phyloP scores from a whole-genome alignment of 2,329 filamentous ascomycete genomes.

The Arthroderma sp. region DNA sequence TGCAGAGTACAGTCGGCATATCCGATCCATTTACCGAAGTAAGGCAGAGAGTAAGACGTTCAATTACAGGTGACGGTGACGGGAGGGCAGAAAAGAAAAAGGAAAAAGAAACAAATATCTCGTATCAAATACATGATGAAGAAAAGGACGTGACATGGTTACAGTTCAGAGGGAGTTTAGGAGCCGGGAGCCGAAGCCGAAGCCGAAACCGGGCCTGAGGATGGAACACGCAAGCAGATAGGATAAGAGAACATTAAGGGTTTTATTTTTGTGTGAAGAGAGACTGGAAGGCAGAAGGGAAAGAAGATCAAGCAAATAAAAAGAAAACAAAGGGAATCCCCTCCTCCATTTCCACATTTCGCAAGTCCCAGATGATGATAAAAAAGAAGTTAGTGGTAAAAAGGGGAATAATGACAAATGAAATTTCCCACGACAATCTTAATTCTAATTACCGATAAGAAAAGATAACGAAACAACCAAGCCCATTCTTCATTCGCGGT shows the following conservation, averaged over 20 bases:
- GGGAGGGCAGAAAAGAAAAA: background rate
- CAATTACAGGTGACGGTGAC: background rate
- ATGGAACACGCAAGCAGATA: too few species aligned
- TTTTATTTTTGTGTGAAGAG: background rate
- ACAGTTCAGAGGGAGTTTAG: background rate
- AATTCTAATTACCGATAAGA: background rate
- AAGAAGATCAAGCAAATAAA: background rate
- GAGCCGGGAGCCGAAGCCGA: constrained; percentile 4
- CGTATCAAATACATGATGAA: constrained; percentile 4
- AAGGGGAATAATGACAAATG: constrained; percentile 12
- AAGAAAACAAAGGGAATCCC: background rate
- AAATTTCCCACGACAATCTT: constrained; percentile 9
- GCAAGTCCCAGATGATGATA: background rate
- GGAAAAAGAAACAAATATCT: constrained; percentile 5
- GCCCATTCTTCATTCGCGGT: background rate
- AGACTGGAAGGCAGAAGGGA: background rate
- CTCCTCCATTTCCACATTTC: background rate
- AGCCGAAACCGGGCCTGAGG: constrained; percentile 1
- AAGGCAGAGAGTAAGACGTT: background rate
- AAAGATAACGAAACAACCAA: constrained; percentile 1
- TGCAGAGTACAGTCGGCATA: background rate
- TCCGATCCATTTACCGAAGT: background rate
- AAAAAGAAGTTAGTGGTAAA: constrained; percentile 11
- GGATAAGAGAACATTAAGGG: constrained; percentile 5
- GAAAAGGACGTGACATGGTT: background rate